Evolutionary conservation across 2,329 filamentous ascomycete genomes (phyloP).

Genomic region (Myotisia sp.): DNA sequence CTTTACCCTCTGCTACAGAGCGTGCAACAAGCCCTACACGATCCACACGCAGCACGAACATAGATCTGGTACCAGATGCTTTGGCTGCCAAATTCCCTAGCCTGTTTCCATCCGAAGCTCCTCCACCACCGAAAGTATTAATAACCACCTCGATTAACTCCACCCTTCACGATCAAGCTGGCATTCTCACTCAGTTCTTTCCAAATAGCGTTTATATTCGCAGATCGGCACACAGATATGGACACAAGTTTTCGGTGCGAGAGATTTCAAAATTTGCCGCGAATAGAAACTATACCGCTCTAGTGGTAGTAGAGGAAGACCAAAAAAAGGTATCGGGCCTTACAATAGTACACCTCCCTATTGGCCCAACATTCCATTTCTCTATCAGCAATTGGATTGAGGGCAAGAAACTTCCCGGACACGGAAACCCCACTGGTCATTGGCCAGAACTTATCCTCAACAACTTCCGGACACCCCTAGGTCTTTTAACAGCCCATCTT

Average conservation of each 20-base stretch:
- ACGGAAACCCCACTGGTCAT: slow-evolving; percentile 80
- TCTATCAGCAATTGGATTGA: slow-evolving; percentile 81
- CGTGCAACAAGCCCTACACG: slow-evolving; percentile 42
- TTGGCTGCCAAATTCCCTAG: slow-evolving; percentile 47
- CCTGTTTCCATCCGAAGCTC: slow-evolving; percentile 40
- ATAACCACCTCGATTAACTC: slow-evolving; percentile 85
- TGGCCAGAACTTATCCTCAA: slow-evolving; percentile 83
- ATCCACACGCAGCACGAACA: slow-evolving; percentile 44
- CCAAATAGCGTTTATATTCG: slow-evolving; percentile 70
- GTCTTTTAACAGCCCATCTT: slow-evolving; percentile 70
- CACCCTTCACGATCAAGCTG: slow-evolving; percentile 69
- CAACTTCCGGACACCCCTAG: slow-evolving; percentile 86
- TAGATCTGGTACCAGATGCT: slow-evolving; percentile 46
- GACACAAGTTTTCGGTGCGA: slow-evolving; percentile 78
- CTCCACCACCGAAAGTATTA: slow-evolving; percentile 63
- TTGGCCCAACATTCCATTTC: slow-evolving; percentile 87
- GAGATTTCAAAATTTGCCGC: slow-evolving; percentile 79
- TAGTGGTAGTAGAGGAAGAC: slow-evolving; percentile 80
- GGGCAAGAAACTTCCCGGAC: slow-evolving; percentile 72
- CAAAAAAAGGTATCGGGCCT: slow-evolving; percentile 70
- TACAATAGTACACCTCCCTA: slow-evolving; percentile 69
- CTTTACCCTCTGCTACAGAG: slow-evolving; percentile 27
- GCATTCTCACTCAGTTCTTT: slow-evolving; percentile 66
- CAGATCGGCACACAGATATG: slow-evolving; percentile 67
- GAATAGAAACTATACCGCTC: slow-evolving; percentile 67